A percentile compares a stretch with the other conserved stretches of the same genome.
Evolutionary conservation across 129 eudicot species (phyloP).

Genomic region (Arctium minus): DNA sequence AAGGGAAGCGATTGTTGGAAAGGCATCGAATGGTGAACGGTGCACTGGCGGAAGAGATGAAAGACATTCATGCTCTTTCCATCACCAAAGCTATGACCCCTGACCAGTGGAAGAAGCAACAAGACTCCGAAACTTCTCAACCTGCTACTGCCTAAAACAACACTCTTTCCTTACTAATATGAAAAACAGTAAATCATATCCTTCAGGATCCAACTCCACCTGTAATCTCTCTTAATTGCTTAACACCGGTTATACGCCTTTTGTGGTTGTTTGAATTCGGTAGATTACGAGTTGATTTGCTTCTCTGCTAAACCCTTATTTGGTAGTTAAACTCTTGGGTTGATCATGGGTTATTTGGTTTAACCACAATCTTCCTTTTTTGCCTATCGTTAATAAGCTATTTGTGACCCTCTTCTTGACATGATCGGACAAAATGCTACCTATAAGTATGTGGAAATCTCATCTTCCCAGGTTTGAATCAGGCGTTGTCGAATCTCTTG

Average conservation of each 20-base stretch:
- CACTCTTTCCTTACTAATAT: neutral
- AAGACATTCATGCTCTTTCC: conserved; percentile 92
- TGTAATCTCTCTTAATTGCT: conserved; percentile 18
- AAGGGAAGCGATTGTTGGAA: conserved; percentile 87
- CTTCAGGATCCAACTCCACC: neutral
- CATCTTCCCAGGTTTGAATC: too few species aligned
- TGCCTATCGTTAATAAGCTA: neutral
- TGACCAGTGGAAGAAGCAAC: conserved; percentile 82
- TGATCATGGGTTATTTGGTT: neutral
- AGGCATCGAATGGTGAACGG: conserved; percentile 94
- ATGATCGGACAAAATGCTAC: neutral
- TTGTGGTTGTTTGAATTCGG: conserved; percentile 5
- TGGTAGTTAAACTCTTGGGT: neutral
- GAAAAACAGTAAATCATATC: conserved; percentile 1
- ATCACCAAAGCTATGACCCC: conserved; percentile 81
- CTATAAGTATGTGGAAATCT: neutral
- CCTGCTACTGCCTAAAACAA: conserved; percentile 36
- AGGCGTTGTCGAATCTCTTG: too few species aligned
- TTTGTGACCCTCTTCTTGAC: neutral
- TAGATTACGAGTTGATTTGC: neutral
- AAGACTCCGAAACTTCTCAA: conserved; percentile 51
- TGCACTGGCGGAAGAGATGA: conserved; percentile 76
- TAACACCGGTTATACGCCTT: conserved; percentile 8
- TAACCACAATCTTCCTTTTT: neutral
- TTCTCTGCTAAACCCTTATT: neutral